Evolutionary conservation across 2,329 filamentous ascomycete species (phyloP).

Genomic region (Cucurbitaria berberidis): DNA sequence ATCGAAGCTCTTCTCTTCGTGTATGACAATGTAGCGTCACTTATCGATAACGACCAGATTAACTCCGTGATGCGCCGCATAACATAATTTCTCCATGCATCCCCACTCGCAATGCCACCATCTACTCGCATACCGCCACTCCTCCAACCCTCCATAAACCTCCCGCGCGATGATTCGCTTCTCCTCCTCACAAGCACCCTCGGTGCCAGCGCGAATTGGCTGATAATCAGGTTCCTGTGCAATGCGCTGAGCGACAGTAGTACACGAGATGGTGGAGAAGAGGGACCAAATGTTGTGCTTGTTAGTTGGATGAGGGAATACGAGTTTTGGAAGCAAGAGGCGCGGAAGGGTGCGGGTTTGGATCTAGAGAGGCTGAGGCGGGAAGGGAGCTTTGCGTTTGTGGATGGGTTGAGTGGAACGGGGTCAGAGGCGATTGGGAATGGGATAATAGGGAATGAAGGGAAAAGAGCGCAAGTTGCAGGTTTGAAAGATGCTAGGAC

Average conservation of each 20-base stretch:
- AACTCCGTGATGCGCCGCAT: slow-evolving; percentile 3
- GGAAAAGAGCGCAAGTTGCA: slow-evolving; percentile 5
- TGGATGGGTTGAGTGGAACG: slow-evolving; percentile 74
- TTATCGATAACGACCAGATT: slow-evolving; percentile 17
- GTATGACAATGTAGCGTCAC: background rate
- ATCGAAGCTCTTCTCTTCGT: background rate
- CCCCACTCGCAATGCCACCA: slow-evolving; percentile 37
- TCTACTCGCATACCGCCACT: slow-evolving; percentile 65
- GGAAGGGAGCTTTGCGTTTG: slow-evolving; percentile 69
- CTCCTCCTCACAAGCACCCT: slow-evolving; percentile 71
- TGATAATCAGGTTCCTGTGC: slow-evolving; percentile 59
- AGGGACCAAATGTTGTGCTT: slow-evolving; percentile 64
- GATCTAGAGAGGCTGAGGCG: slow-evolving; percentile 68
- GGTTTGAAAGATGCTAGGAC: background rate
- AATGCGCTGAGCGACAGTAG: slow-evolving; percentile 48
- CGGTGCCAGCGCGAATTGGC: slow-evolving; percentile 61
- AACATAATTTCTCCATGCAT: slow-evolving; percentile 4
- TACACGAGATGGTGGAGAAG: slow-evolving; percentile 35
- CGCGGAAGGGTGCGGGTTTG: slow-evolving; percentile 71
- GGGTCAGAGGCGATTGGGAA: slow-evolving; percentile 47
- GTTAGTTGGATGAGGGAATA: slow-evolving; percentile 83
- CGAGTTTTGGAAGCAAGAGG: slow-evolving; percentile 78
- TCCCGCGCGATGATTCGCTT: slow-evolving; percentile 65
- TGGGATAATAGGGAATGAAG: background rate
- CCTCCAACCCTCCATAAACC: slow-evolving; percentile 67